Evolutionary conservation across 306 rosid species (phyloP).

Genomic region (Lagenaria siceraria): DNA sequence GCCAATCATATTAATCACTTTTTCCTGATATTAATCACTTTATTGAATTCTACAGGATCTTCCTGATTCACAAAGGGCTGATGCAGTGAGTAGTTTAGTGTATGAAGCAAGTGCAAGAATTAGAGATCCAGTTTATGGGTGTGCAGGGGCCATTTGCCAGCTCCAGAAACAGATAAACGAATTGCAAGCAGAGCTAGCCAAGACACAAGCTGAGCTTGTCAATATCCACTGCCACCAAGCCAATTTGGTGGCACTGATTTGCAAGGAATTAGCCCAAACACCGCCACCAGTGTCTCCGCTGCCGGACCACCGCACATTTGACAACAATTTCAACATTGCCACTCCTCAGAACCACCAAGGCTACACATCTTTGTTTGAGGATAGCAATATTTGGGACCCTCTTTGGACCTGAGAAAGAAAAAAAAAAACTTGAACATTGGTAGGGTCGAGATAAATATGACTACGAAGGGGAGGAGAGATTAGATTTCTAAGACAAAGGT

Average conservation of each 20-base stretch:
- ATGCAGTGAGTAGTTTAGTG: slow-evolving; percentile 22
- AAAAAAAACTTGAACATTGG: neutral
- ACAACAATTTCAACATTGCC: neutral
- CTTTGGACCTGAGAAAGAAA: neutral
- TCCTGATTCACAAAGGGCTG: slow-evolving; percentile 13
- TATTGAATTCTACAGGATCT: slow-evolving; percentile 12
- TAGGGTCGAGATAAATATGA: no score
- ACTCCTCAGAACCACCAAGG: neutral
- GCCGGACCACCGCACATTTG: neutral
- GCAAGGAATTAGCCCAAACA: slow-evolving; percentile 6
- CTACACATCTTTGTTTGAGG: neutral
- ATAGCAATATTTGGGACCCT: neutral
- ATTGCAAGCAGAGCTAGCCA: slow-evolving; percentile 16
- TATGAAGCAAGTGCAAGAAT: slow-evolving; percentile 21
- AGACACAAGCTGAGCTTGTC: slow-evolving; percentile 18
- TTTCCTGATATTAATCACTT: neutral
- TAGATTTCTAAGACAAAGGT: neutral
- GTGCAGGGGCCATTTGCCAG: slow-evolving; percentile 19
- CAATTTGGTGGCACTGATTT: slow-evolving; percentile 9
- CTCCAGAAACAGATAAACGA: slow-evolving; percentile 18
- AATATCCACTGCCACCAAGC: slow-evolving; percentile 12
- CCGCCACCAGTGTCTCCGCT: neutral
- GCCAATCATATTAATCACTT: neutral
- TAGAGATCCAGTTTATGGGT: slow-evolving; percentile 20
- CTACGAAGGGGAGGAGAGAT: neutral